Evolutionary conservation across 176 grass and related monocot species (phyloP).

Genomic region (Otatea glauca): DNA sequence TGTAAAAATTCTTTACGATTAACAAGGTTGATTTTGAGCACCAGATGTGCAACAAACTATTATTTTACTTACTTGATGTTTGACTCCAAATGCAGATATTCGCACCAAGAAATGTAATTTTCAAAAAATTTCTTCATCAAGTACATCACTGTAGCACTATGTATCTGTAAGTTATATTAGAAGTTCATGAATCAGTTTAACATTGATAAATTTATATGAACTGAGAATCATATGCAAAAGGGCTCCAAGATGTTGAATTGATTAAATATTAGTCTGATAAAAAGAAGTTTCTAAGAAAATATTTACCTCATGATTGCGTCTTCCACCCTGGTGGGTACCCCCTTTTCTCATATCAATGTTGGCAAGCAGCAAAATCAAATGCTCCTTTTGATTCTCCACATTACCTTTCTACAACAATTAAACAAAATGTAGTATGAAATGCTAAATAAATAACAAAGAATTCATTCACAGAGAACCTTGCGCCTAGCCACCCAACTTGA

Average conservation of each 20-base stretch:
- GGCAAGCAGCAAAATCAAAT: conserved; percentile 97
- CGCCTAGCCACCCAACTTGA: background rate
- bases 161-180: conserved; percentile 59
- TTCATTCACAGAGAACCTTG: background rate
- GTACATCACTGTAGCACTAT: conserved; percentile 36
- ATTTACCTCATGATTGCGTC: conserved; percentile 45
- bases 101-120: conserved; percentile 88
- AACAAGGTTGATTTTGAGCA: conserved; percentile 1
- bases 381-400: conserved; percentile 95
- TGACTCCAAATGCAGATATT: conserved; percentile 66
- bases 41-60: conserved; percentile 23
- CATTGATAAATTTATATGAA: conserved; percentile 8
- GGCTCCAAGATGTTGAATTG: conserved; percentile 5
- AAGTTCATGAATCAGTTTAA: conserved; percentile 2
- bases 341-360: conserved; percentile 70
- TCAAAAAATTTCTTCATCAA: conserved; percentile 71
- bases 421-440: conserved; percentile 39
- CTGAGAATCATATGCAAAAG: conserved; percentile 20
- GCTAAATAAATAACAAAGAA: conserved; percentile 30
- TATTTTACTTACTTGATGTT: conserved; percentile 56
- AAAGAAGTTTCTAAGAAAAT: conserved; percentile 9
- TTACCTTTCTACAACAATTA: conserved; percentile 76
- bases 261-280: conserved; percentile 17
- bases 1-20: background rate
- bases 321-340: conserved; percentile 2